These are phyloP conservation scores for Moelleriella libera DNA, from an alignment of 2,329 filamentous ascomycete genomes.

Conservation along the genomic window DNA sequence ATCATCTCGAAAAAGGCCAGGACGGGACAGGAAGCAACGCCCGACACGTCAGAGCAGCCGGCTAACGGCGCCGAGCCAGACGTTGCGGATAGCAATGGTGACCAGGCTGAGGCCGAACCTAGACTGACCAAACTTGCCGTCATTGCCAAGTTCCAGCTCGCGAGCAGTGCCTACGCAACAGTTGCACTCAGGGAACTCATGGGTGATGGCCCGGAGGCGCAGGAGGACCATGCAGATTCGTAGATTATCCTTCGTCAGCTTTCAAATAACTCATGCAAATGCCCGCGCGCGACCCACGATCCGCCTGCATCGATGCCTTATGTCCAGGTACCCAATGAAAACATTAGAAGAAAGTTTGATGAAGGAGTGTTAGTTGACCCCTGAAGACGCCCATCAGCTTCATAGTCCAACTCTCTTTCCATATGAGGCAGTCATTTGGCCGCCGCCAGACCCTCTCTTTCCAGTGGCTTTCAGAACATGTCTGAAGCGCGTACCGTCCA, in stretches of 20 bases:
- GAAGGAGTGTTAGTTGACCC: not conserved
- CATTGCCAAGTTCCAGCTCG: slow-evolving; percentile 61
- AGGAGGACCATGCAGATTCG: slow-evolving; percentile 1
- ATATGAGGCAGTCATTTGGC: no score
- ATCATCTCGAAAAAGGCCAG: slow-evolving; percentile 2
- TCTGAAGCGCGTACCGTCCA: no score
- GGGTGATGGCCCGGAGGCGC: slow-evolving; percentile 22
- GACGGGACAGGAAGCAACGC: slow-evolving; percentile 1
- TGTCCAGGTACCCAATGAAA: not conserved
- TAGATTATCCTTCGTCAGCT: not conserved
- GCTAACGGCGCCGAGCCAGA: not conserved
- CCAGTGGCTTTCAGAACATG: no score
- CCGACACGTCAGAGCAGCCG: not conserved
- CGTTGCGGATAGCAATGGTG: slow-evolving; percentile 4
- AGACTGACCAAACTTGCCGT: slow-evolving; percentile 40
- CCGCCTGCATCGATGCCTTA: slow-evolving; percentile 1
- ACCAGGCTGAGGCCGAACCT: slow-evolving; percentile 8
- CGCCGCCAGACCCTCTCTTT: no score
- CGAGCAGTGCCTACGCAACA: slow-evolving; percentile 71
- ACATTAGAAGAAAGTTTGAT: not conserved
- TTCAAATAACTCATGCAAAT: not conserved
- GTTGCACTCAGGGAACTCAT: slow-evolving; percentile 72
- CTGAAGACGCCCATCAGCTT: not conserved
- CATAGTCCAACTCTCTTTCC: not conserved
- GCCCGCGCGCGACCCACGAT: not conserved